Evolutionary conservation across 176 grass and related monocot species (phyloP).

Genomic region (Eragrostis curvula): DNA sequence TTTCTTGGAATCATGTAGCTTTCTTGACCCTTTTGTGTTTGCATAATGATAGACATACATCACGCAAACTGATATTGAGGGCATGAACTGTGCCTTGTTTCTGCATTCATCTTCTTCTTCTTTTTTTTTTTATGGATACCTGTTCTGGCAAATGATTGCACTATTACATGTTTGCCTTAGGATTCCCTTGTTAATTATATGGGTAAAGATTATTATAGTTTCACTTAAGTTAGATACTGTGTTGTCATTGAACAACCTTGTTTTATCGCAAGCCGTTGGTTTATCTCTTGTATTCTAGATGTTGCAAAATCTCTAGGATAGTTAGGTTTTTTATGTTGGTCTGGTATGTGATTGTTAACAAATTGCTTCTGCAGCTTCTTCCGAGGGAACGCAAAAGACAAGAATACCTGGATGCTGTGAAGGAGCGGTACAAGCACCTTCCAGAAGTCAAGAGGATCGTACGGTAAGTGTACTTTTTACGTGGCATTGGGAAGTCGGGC

Average conservation of each 20-base stretch:
- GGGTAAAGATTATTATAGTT: background rate
- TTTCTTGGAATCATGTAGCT: constrained; percentile 5
- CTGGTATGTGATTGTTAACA: background rate
- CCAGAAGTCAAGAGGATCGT: constrained; percentile 81
- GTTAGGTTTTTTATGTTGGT: background rate
- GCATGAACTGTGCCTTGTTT: background rate
- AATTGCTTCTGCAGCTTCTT: constrained; percentile 69
- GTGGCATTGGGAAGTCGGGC: background rate
- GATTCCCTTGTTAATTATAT: background rate
- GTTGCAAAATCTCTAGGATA: background rate
- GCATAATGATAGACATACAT: background rate
- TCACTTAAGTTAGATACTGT: background rate
- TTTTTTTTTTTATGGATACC: background rate
- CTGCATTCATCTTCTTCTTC: background rate
- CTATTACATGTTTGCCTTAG: background rate
- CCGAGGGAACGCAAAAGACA: constrained; percentile 89
- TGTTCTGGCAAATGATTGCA: background rate
- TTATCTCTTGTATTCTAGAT: background rate
- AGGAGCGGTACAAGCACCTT: constrained; percentile 81
- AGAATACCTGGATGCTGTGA: constrained; percentile 80
- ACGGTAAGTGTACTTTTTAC: constrained; percentile 50
- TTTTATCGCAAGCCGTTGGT: background rate
- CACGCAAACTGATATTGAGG: background rate
- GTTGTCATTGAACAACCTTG: constrained; percentile 6
- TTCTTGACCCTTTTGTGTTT: background rate